A percentile compares a stretch with the other conserved stretches of the same genome.
Evolutionary conservation across 192 early-diverging fungal species (phyloP).

Genomic region (Diversispora epigaea): DNA sequence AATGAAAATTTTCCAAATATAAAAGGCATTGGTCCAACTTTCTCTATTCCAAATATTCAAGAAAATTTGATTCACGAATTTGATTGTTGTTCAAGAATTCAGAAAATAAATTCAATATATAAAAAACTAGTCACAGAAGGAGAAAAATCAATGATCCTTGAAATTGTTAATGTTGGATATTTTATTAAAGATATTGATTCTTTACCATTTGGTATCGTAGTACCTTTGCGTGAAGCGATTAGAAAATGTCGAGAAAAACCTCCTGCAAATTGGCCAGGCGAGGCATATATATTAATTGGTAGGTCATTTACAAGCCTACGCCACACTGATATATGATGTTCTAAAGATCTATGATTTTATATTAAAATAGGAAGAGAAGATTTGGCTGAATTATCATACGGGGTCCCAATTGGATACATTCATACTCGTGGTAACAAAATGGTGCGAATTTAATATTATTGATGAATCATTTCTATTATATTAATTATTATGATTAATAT

Average conservation of each 20-base stretch:
- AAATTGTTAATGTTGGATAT: slow-evolving; percentile 40
- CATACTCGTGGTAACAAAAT: slow-evolving; percentile 21
- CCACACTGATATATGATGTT: too few species aligned
- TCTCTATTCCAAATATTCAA: slow-evolving; percentile 21
- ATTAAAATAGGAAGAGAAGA: slow-evolving; percentile 38
- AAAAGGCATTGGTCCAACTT: slow-evolving; percentile 24
- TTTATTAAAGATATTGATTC: slow-evolving; percentile 44
- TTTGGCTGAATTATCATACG: slow-evolving; percentile 24
- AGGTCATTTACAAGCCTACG: slow-evolving; percentile 30
- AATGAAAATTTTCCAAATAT: slow-evolving; percentile 33
- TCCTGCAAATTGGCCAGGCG: slow-evolving; percentile 39
- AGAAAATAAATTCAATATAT: slow-evolving; percentile 32
- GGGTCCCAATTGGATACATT: slow-evolving; percentile 21
- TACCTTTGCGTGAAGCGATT: slow-evolving; percentile 55
- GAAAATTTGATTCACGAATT: background rate
- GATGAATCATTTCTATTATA: background rate
- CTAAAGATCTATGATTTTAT: background rate
- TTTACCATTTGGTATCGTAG: slow-evolving; percentile 53
- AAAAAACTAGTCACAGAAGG: slow-evolving; percentile 34
- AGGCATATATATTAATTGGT: slow-evolving; percentile 55
- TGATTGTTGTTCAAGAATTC: slow-evolving; percentile 28
- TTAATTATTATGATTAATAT: background rate
- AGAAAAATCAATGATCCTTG: slow-evolving; percentile 41
- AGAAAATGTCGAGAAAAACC: slow-evolving; percentile 52
- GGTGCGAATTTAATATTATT: background rate